Conservation (phyloP, 176 grass and related monocot species). For the Cocos nucifera region DNA sequence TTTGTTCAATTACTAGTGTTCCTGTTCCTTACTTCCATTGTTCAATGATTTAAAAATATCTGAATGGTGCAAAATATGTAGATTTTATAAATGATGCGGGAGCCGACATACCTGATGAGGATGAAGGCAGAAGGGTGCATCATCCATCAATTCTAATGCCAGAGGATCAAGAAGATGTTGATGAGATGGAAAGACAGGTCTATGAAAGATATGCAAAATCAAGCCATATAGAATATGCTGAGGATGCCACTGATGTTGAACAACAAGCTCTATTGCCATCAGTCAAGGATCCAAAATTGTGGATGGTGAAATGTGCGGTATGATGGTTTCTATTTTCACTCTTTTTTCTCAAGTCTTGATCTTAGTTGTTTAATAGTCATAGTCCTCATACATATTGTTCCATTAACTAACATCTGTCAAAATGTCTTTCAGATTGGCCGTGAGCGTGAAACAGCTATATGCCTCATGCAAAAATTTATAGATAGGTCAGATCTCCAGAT, state of each 20-base stretch:
- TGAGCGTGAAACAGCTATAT: constrained; percentile 75
- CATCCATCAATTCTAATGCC: constrained; percentile 61
- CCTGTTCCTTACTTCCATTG: background rate
- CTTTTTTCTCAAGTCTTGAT: constrained; percentile 6
- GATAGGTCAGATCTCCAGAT: constrained; percentile 77
- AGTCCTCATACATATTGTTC: too few relatives aligned
- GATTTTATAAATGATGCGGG: constrained; percentile 87
- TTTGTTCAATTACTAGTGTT: background rate
- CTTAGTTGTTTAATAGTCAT: background rate
- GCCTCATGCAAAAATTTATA: constrained; percentile 94
- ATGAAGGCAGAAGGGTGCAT: constrained; percentile 42
- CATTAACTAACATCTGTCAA: too few relatives aligned
- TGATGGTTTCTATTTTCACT: background rate
- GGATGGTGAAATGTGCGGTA: constrained; percentile 99
- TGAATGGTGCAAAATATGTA: constrained; percentile 17
- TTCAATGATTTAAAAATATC: background rate
- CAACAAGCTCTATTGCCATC: constrained; percentile 95
- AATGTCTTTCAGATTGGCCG: constrained; percentile 67
- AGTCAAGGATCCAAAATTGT: constrained; percentile 97
- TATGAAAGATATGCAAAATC: constrained; percentile 83
- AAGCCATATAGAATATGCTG: constrained; percentile 71
- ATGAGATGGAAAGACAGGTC: constrained; percentile 92
- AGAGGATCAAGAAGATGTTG: constrained; percentile 96
- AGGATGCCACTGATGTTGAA: constrained; percentile 93
- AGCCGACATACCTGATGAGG: constrained; percentile 70